Evolutionary conservation across 345 rosid species (phyloP).

Genomic region (Pistacia integerrima): DNA sequence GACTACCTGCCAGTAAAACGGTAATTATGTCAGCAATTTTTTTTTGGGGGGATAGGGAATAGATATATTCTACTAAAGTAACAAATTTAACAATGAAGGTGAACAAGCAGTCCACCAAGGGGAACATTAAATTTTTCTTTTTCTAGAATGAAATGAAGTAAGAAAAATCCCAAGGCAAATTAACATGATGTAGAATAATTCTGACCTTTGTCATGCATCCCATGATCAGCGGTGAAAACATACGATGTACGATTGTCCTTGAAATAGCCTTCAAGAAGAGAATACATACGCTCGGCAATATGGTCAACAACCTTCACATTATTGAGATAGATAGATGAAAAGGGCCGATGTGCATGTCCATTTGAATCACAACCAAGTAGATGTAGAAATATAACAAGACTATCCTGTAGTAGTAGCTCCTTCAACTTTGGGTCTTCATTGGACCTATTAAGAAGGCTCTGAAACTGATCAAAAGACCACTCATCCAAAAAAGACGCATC

Average conservation of each 20-base stretch:
- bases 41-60: not conserved
- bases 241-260: conserved; percentile 88
- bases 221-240: conserved; percentile 95
- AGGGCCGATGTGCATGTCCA: conserved; percentile 98
- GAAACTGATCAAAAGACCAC: conserved; percentile 96
- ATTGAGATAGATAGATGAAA: conserved; percentile 87
- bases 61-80: too few relatives aligned
- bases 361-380: conserved; percentile 98
- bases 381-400: conserved; percentile 86
- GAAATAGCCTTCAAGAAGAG: conserved; percentile 80
- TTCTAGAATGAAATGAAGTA: not conserved
- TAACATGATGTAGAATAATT: not conserved
- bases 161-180: not conserved
- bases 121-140: not conserved
- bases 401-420: conserved; percentile 77
- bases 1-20: conserved; percentile 64
- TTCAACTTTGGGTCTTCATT: conserved; percentile 66
- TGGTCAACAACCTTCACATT: conserved; percentile 94
- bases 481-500: conserved; percentile 99
- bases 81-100: not conserved
- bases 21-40: conserved; percentile 24
- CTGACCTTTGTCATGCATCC: conserved; percentile 97
- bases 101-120: not conserved
- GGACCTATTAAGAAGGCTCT: conserved; percentile 87
- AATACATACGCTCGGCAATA: conserved; percentile 74